Percentiles rank a stretch among this genome's conserved stretches.
Conservation (phyloP, 371 early-diverging fungal species). For the Dentiscutata heterogama region DNA sequence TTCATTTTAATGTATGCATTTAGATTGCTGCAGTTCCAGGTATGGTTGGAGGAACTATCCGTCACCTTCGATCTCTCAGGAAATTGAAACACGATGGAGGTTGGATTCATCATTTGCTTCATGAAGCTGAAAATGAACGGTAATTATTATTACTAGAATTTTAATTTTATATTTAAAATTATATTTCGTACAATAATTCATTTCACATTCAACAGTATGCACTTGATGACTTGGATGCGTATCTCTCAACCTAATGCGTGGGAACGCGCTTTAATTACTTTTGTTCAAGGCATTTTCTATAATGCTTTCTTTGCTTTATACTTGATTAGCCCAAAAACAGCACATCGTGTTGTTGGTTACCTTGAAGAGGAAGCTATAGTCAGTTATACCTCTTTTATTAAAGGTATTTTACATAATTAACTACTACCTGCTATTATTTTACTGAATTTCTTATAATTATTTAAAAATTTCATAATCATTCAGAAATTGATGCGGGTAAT, state of each 20-base stretch:
- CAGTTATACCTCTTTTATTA: constrained; percentile 91
- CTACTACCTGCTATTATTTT: no score
- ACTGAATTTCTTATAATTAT: neutral
- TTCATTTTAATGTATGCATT: neutral
- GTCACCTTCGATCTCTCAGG: constrained; percentile 90
- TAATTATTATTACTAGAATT: neutral
- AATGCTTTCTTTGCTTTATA: constrained; percentile 90
- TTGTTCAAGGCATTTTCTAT: constrained; percentile 88
- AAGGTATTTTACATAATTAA: constrained; percentile 36
- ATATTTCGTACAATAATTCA: neutral
- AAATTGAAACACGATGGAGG: constrained; percentile 86
- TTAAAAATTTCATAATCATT: neutral
- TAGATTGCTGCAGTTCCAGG: constrained; percentile 76
- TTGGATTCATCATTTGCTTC: constrained; percentile 87
- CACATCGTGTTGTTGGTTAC: constrained; percentile 86
- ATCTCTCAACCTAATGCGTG: constrained; percentile 73
- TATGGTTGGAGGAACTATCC: constrained; percentile 89
- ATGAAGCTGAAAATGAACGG: constrained; percentile 92
- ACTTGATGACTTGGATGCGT: constrained; percentile 90
- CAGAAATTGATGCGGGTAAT: constrained; percentile 83
- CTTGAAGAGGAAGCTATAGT: constrained; percentile 95
- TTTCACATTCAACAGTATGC: constrained; percentile 69
- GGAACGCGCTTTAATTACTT: constrained; percentile 74
- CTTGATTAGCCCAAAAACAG: constrained; percentile 80
- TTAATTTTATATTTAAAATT: neutral